Percentiles rank a stretch among this genome's conserved stretches.
Evolutionary conservation across 2,329 filamentous ascomycete genomes (phyloP).

Genomic region (Bipolaris victoriae): DNA sequence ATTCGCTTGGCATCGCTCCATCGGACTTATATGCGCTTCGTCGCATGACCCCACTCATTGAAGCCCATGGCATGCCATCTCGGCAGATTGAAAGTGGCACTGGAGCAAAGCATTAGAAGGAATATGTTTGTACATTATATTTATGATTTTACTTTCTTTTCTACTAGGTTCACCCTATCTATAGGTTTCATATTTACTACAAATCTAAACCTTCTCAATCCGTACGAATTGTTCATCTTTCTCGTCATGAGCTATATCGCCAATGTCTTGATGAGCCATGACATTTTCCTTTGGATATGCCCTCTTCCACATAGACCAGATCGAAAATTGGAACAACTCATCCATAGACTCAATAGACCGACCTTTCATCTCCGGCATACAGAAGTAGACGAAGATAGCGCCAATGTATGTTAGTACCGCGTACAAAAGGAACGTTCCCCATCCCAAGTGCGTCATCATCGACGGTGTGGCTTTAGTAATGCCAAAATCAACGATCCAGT

Average conservation of each 20-base stretch:
- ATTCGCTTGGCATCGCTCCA: background rate
- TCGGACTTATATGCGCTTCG: background rate
- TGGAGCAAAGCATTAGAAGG: background rate
- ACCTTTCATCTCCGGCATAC: slow-evolving; percentile 2
- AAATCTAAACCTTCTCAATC: background rate
- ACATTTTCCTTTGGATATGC: slow-evolving; percentile 1
- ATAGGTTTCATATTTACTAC: background rate
- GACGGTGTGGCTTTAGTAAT: background rate
- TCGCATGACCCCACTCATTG: background rate
- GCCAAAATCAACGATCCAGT: background rate
- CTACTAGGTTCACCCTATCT: background rate
- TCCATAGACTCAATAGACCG: background rate
- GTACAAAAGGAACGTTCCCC: background rate
- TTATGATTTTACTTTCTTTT: background rate
- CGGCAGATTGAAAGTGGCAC: background rate
- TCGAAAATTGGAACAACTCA: background rate
- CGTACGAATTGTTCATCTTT: background rate
- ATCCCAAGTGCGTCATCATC: background rate
- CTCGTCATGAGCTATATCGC: background rate
- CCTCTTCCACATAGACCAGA: background rate
- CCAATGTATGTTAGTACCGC: background rate
- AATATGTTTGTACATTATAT: background rate
- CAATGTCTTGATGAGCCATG: background rate
- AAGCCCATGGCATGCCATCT: background rate
- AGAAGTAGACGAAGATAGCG: background rate